These are phyloP conservation scores for Chlorella variabilis DNA, from an alignment of 163 green algal genomes.

Conservation along the genomic window DNA sequence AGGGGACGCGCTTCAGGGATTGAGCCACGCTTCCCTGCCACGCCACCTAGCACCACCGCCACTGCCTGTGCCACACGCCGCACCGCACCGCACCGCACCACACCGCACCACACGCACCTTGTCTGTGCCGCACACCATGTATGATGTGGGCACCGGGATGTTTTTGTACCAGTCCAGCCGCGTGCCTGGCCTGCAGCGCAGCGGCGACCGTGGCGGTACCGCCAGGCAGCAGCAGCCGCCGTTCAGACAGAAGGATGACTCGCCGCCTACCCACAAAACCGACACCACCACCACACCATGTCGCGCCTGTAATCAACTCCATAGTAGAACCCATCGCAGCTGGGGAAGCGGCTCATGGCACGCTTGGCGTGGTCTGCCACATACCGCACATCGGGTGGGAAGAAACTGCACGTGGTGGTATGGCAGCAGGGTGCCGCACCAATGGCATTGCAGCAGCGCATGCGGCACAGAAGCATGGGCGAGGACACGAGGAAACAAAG, in stretches of 20 bases:
- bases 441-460: too few species aligned
- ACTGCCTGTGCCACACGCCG: background rate
- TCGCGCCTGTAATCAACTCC: constrained; percentile 14
- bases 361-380: constrained; percentile 33
- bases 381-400: constrained; percentile 17
- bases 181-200: background rate
- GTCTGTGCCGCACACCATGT: constrained; percentile 15
- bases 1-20: too few species aligned
- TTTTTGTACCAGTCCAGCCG: constrained; percentile 24
- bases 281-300: background rate
- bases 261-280: too few species aligned
- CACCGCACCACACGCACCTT: background rate
- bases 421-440: too few species aligned
- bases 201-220: background rate
- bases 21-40: too few species aligned
- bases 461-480: too few species aligned
- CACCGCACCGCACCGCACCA: background rate
- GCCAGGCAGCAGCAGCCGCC: too few species aligned
- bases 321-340: constrained; percentile 4
- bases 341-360: constrained; percentile 3
- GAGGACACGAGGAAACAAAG: too few species aligned
- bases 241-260: too few species aligned
- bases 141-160: constrained; percentile 26
- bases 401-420: constrained; percentile 7
- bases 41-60: too few species aligned